Base-by-base conservation (phyloP, 2,329 filamentous ascomycete genomes). In the Calonectria hongkongensis region DNA sequence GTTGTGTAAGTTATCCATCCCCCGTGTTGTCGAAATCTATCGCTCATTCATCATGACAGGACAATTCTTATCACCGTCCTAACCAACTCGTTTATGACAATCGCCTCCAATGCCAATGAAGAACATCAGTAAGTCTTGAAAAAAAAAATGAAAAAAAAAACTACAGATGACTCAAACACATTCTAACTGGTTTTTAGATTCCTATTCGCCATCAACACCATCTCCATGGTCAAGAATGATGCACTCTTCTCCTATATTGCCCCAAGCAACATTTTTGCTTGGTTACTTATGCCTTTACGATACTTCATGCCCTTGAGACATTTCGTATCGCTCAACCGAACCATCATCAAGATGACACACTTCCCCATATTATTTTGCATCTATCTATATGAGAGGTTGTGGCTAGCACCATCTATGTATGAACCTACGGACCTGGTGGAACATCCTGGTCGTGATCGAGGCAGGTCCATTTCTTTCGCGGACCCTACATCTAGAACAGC, bases 161-260 rank as follows among this genome's bases (percentile, higher is more conserved):
- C 21, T 21, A 21, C 21, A 7, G n/a, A 0, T 6, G 16, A 12
- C 7, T 33, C 33, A 9, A 15, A 1, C 30, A 25, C 7, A 15
- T 43, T 51, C 73, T 78, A 41, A 81, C 63, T 21, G 39, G 9
- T 39, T 67, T 9, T 45, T 73, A 90, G 89, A 72, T 98, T 98
- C 81, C 85, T 98, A 2, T 98, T 98, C 81, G 96, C 96, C 0
- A 95, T 98, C 83, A 98, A 98, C 81, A 97, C 96, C 5, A 98
- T 98, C 63, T 97, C 95, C 5, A 97, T 98, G 94, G 96, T 98
- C 76, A 98, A 98, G 84, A 98, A 97, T n/a, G 96, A 98, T 82
- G 94, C 95, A 0, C 87, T 98, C 0, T 98, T 98, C 86, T 97
- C 95, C 4, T 98, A 98, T 82, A 91, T 98, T 73, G 94, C 96